Conservation (phyloP, 108 stramenopile species). For the Hondaea fermentalgiana region DNA sequence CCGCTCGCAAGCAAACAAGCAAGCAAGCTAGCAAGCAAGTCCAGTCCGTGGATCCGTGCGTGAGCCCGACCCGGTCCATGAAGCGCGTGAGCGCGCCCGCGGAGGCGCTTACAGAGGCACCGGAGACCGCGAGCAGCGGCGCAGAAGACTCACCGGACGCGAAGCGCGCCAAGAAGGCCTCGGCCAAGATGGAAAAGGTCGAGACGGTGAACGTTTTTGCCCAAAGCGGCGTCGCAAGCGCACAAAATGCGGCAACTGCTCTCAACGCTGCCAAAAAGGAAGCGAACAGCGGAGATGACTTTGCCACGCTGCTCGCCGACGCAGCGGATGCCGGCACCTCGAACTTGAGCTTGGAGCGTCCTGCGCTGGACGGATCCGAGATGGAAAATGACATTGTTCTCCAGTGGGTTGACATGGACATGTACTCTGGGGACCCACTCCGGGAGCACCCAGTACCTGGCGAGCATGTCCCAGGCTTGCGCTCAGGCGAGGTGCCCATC, state of each 20-base stretch:
- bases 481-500: conserved; percentile 66
- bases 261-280: neutral
- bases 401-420: conserved; percentile 96
- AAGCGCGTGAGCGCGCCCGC: too few species aligned
- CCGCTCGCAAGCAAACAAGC: too few species aligned
- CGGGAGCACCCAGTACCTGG: conserved; percentile 55
- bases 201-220: neutral
- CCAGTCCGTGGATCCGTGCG: too few species aligned
- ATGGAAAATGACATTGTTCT: conserved; percentile 25
- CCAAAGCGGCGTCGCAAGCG: neutral
- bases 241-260: neutral
- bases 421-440: conserved; percentile 69
- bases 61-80: too few species aligned
- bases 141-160: neutral
- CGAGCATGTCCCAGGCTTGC: conserved; percentile 37
- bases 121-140: too few species aligned
- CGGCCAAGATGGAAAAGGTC: neutral
- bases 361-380: neutral
- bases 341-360: neutral
- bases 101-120: too few species aligned
- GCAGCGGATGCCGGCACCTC: neutral
- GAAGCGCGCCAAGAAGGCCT: neutral
- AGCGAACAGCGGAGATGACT: neutral
- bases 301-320: neutral
- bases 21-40: too few species aligned